Conservation (phyloP, 306 rosid species). For the Coriaria nepalensis region DNA sequence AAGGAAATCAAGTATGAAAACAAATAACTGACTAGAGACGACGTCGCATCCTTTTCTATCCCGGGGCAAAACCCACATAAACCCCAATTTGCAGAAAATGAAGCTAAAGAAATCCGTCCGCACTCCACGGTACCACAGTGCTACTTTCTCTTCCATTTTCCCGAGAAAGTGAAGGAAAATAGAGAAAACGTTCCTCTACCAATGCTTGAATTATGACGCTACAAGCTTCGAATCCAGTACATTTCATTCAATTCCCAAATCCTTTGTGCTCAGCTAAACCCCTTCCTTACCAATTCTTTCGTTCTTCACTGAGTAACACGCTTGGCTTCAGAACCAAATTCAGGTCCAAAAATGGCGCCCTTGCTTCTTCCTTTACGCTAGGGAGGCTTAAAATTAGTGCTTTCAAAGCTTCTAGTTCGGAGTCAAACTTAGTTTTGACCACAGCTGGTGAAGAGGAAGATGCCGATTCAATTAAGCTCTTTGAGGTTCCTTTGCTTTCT, state of each 20-base stretch:
- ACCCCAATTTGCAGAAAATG: neutral
- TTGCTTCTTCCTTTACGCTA: conserved; percentile 6
- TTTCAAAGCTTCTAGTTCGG: conserved; percentile 21
- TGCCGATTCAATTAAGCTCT: conserved; percentile 50
- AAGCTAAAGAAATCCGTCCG: no score
- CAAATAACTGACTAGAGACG: no score
- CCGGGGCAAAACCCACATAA: conserved; percentile 13
- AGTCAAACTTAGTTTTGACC: conserved; percentile 23
- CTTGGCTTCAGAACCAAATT: conserved; percentile 20
- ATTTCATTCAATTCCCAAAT: conserved; percentile 30
- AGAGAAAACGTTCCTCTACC: neutral
- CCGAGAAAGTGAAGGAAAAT: conserved; percentile 1
- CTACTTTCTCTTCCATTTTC: neutral
- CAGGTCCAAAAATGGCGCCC: conserved; percentile 1
- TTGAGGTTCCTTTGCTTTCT: no score
- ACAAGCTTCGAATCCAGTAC: conserved; percentile 20
- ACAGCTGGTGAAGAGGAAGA: conserved; percentile 30
- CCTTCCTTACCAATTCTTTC: conserved; percentile 19
- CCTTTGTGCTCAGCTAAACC: conserved; percentile 27
- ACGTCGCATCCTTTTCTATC: no score
- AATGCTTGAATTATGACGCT: conserved; percentile 38
- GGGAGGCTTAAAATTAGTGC: conserved; percentile 24
- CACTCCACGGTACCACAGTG: no score
- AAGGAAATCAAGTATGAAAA: no score
- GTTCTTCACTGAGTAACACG: conserved; percentile 11